A percentile compares a stretch with the other conserved stretches of the same genome.
Evolutionary conservation across 768 basidiomycete species (phyloP).

Genomic region (Lactarius pseudohatsudake): DNA sequence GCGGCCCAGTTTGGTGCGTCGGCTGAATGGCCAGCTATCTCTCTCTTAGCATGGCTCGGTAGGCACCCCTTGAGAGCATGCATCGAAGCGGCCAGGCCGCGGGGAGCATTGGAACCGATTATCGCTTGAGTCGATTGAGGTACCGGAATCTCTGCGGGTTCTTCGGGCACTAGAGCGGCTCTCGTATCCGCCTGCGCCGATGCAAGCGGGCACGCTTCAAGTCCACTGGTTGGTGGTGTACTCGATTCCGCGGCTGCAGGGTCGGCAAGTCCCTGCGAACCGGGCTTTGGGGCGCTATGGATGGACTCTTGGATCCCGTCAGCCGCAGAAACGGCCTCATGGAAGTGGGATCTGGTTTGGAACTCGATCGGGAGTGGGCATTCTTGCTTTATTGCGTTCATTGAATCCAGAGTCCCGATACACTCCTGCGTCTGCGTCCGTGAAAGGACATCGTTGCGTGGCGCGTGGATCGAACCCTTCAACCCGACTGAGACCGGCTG

Average conservation of each 20-base stretch:
- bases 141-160: not conserved
- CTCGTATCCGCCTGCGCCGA: not conserved
- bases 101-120: not conserved
- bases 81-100: slow-evolving; percentile 14
- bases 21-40: not conserved
- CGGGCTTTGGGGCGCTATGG: not conserved
- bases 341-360: not conserved
- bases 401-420: not conserved
- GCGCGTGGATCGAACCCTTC: slow-evolving; percentile 13
- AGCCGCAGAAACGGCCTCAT: not conserved
- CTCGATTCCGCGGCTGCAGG: not conserved
- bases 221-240: not conserved
- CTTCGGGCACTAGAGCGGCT: not conserved
- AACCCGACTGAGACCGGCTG: not conserved
- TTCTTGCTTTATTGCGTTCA: slow-evolving; percentile 4
- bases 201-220: slow-evolving; percentile 7
- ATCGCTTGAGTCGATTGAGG: not conserved
- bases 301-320: not conserved
- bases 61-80: slow-evolving; percentile 3
- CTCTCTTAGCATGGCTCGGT: not conserved
- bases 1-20: slow-evolving; percentile 25
- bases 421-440: not conserved
- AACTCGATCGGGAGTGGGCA: slow-evolving; percentile 7
- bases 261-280: not conserved
- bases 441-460: not conserved